A percentile compares a stretch with the other conserved stretches of the same genome.
phyloP scores from a whole-genome alignment of 352 stramenopile species.

The Phytophthora tentaculata region DNA sequence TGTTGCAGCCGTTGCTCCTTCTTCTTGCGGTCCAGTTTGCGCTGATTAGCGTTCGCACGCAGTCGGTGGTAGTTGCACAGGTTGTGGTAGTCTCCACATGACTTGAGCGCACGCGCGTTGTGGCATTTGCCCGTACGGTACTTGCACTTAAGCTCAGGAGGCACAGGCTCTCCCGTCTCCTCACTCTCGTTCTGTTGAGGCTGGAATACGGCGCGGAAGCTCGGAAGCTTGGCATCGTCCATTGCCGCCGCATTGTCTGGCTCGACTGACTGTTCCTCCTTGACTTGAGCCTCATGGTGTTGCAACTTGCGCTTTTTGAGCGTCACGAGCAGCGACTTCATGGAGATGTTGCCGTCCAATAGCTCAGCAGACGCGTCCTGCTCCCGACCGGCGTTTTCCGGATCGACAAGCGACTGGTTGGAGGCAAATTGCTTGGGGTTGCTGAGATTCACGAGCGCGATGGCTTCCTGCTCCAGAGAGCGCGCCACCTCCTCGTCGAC shows the following conservation, averaged over 20 bases:
- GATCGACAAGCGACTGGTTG: slow-evolving; percentile 17
- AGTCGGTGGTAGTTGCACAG: slow-evolving; percentile 86
- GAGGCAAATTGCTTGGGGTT: slow-evolving; percentile 35
- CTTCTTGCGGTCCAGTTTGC: slow-evolving; percentile 87
- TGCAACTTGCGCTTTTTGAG: slow-evolving; percentile 68
- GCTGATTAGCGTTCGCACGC: slow-evolving; percentile 81
- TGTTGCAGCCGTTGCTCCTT: slow-evolving; percentile 64
- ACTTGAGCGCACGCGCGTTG: slow-evolving; percentile 77
- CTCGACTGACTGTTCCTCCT: slow-evolving; percentile 11
- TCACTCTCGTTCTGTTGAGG: slow-evolving; percentile 9
- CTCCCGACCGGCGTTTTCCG: neutral
- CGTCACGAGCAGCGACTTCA: slow-evolving; percentile 72
- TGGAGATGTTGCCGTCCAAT: slow-evolving; percentile 60
- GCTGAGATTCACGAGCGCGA: slow-evolving; percentile 74
- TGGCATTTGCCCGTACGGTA: slow-evolving; percentile 86
- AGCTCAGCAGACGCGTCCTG: slow-evolving; percentile 27
- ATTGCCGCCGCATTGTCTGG: neutral
- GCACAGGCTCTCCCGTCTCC: slow-evolving; percentile 19
- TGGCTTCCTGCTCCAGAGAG: slow-evolving; percentile 68
- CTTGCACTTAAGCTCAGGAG: slow-evolving; percentile 72
- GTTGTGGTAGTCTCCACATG: slow-evolving; percentile 81
- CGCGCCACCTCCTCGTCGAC: slow-evolving; percentile 59
- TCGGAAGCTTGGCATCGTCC: slow-evolving; percentile 51
- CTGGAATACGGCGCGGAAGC: slow-evolving; percentile 74
- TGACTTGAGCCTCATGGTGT: slow-evolving; percentile 8